These are phyloP conservation scores for Ilyonectria mors-panacis DNA, from an alignment of 2,329 filamentous ascomycete species.

Conservation along the genomic window DNA sequence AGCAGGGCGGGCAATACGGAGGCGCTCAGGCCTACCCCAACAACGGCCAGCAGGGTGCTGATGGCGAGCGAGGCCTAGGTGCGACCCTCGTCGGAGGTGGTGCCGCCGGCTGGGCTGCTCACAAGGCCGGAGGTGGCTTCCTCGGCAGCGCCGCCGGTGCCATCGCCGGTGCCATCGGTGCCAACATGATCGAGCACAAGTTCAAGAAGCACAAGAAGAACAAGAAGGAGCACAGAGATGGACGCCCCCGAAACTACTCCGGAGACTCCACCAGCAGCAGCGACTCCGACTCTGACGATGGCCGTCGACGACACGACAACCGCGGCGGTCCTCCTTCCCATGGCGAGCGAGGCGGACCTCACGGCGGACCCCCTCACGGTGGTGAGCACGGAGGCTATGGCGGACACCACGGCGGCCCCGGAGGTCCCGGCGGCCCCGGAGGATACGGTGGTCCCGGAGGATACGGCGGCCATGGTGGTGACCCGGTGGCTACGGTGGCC, in stretches of 20 bases:
- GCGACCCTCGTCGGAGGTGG: conserved; percentile 64
- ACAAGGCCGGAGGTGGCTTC: conserved; percentile 65
- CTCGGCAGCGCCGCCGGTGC: conserved; percentile 64
- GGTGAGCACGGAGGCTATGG: conserved; percentile 2
- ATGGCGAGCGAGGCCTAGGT: conserved; percentile 65
- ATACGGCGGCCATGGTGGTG: neutral
- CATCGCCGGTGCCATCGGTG: conserved; percentile 64
- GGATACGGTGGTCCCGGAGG: neutral
- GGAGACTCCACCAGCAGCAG: conserved; percentile 46
- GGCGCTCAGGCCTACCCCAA: conserved; percentile 31
- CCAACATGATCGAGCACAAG: conserved; percentile 62
- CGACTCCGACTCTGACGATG: conserved; percentile 43
- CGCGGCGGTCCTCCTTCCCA: neutral
- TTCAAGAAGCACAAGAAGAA: conserved; percentile 51
- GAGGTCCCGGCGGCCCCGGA: conserved; percentile 5
- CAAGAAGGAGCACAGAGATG: conserved; percentile 43
- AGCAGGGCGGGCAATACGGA: conserved; percentile 37
- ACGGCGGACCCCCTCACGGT: conserved; percentile 5
- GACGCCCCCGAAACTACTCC: conserved; percentile 33
- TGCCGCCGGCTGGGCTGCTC: conserved; percentile 64
- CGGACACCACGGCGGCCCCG: conserved; percentile 6
- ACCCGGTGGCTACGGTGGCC: neutral
- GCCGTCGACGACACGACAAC: conserved; percentile 21
- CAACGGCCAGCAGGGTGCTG: conserved; percentile 32
- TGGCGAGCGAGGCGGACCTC: neutral